Base-by-base conservation (phyloP, 371 early-diverging fungal genomes). In the Lichtheimia hyalospora region DNA sequence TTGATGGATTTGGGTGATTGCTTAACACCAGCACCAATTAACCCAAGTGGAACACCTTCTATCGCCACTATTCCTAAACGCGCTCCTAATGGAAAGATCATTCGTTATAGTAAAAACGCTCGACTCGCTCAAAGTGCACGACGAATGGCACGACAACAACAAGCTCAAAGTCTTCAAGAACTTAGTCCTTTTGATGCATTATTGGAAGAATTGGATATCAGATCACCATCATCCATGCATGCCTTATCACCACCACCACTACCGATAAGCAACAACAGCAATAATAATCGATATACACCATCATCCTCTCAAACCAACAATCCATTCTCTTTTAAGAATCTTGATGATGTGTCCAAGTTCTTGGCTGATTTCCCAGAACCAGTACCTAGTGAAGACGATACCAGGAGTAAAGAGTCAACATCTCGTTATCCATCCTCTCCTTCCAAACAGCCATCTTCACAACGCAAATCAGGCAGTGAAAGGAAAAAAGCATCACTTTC, bases 101-200 rank as follows among this genome's bases (percentile, higher is more conserved):
- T 77, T 53, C 68, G 74, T 16, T 77, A 77, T 44, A 77, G 72
- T 48, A 77, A 71, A 46, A 74, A 77, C 41, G 63, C 59, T 5
- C 49, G 70, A 59, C 44, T 71, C 44, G 77, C 77, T 0, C 77
- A 77, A 21, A 68, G 62, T 52, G 74, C 72, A 6, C 60, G 73
- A 2, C 63, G 77, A 3, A 68, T 66, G 57, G 68, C 74, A n/a
- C 66, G 74, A 0, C 70, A 77, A 50, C 57, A 57, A 58, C 60
- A 76, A 48, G 48, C 44, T 12, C 39, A 51, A 42, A 21, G 27
- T 24, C 24, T 18, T 7, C 43, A 54, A 24, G 62, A 62, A 21
- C n/a, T 40, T 24, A 44, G 27, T 42, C 56, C 62, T 24, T 55
- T 62, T 43, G 62, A 62, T 20, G 39, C 49, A 1, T 42, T 62